Percentiles rank a stretch among this genome's conserved stretches.
Evolutionary conservation across 306 rosid genomes (phyloP).

Genomic region (barrel medic (Medicago truncatula)): DNA sequence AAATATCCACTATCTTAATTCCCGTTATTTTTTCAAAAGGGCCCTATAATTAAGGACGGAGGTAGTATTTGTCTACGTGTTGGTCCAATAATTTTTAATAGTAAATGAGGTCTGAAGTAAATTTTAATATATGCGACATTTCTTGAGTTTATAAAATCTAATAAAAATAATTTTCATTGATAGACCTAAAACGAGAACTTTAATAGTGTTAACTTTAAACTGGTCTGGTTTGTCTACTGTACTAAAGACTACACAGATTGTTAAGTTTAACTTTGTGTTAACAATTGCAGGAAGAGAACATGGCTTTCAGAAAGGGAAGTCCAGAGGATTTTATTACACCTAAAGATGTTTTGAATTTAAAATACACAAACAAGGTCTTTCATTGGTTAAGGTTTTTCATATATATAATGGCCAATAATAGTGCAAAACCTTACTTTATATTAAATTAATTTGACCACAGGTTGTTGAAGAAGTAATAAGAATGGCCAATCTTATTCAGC

Average conservation of each 20-base stretch:
- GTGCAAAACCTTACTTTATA: not conserved
- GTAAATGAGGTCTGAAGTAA: too few relatives aligned
- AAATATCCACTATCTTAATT: too few relatives aligned
- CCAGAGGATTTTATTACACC: slow-evolving; percentile 42
- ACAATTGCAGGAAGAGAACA: slow-evolving; percentile 52
- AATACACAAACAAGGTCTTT: slow-evolving; percentile 48
- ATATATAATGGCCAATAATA: not conserved
- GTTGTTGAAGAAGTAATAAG: slow-evolving; percentile 10
- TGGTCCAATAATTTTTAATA: too few relatives aligned
- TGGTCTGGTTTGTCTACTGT: too few relatives aligned
- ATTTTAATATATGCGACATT: too few relatives aligned
- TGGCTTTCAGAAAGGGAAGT: slow-evolving; percentile 25
- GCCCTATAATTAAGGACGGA: too few relatives aligned
- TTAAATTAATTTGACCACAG: not conserved
- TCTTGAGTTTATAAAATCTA: too few relatives aligned
- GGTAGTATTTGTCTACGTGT: too few relatives aligned
- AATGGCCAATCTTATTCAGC: slow-evolving; percentile 12
- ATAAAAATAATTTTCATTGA: too few relatives aligned
- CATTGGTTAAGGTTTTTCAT: not conserved
- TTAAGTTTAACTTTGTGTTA: not conserved
- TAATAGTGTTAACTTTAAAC: too few relatives aligned
- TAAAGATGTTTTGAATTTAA: slow-evolving; percentile 47
- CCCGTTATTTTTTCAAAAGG: too few relatives aligned
- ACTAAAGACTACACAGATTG: not conserved
- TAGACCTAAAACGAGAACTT: too few relatives aligned